Conservation (phyloP, 2,329 filamentous ascomycete genomes). For the Colletotrichum filicis region DNA sequence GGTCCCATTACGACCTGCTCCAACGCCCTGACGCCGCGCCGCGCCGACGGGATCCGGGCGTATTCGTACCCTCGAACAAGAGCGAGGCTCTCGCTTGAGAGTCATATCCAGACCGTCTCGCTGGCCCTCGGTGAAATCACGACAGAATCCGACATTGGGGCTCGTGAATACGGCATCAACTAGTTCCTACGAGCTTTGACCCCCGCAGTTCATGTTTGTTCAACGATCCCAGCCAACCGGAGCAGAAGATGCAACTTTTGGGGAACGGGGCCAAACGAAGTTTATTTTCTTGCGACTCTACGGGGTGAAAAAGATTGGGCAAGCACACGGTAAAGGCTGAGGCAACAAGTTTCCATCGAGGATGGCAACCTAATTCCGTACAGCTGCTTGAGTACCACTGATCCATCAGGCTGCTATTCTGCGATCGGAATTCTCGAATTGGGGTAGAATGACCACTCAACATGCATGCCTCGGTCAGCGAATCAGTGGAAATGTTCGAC, state of each 20-base stretch:
- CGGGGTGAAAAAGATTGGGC: not conserved
- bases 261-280: not conserved
- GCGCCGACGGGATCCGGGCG: slow-evolving; percentile 13
- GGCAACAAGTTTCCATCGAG: not conserved
- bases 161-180: not conserved
- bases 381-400: not conserved
- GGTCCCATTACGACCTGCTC: not conserved
- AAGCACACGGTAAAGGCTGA: not conserved
- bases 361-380: not conserved
- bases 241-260: not conserved
- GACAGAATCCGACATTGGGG: not conserved
- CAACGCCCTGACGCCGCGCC: slow-evolving; percentile 22
- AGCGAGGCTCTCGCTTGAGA: not conserved
- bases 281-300: not conserved
- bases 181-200: not conserved
- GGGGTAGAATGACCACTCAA: not conserved
- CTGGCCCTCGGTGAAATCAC: not conserved
- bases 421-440: not conserved
- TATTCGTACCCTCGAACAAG: not conserved
- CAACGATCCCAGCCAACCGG: not conserved
- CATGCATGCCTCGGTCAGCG: not conserved
- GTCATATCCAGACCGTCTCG: not conserved
- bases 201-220: too few relatives aligned
- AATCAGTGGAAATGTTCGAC: not conserved
- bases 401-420: not conserved